These are phyloP conservation scores for Aspergillus clavatus DNA, from an alignment of 2,329 filamentous ascomycete species.

Conservation along the genomic window DNA sequence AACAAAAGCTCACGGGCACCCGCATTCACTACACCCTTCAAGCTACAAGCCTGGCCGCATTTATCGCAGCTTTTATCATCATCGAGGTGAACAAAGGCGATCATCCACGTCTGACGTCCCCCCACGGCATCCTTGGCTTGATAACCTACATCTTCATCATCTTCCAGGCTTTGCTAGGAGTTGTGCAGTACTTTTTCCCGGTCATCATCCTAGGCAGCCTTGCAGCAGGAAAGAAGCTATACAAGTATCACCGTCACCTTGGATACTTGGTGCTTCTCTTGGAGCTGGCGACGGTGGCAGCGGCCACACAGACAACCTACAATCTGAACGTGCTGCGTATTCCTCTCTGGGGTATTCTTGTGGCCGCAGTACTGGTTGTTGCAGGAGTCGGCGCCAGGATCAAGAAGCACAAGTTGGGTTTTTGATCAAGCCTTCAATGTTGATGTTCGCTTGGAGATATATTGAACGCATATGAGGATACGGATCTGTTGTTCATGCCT, in stretches of 20 bases:
- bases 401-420: slow-evolving; percentile 74
- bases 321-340: slow-evolving; percentile 65
- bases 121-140: slow-evolving; percentile 79
- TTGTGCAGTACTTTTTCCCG: slow-evolving; percentile 76
- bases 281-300: slow-evolving; percentile 67
- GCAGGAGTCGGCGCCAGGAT: slow-evolving; percentile 72
- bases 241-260: slow-evolving; percentile 79
- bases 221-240: slow-evolving; percentile 73
- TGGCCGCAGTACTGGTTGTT: slow-evolving; percentile 63
- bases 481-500: too few species aligned
- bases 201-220: slow-evolving; percentile 66
- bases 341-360: slow-evolving; percentile 67
- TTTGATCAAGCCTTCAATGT: neutral
- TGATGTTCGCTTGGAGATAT: too few species aligned
- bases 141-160: slow-evolving; percentile 65
- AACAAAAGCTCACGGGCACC: slow-evolving; percentile 65
- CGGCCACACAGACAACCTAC: slow-evolving; percentile 72
- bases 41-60: slow-evolving; percentile 48
- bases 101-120: slow-evolving; percentile 65
- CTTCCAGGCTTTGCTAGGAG: slow-evolving; percentile 71
- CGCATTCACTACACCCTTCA: slow-evolving; percentile 64
- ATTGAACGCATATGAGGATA: too few species aligned
- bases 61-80: slow-evolving; percentile 40
- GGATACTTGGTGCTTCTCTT: slow-evolving; percentile 71
- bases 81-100: slow-evolving; percentile 71